phyloP scores from a whole-genome alignment of 345 rosid genomes.

The Corymbia maculata region DNA sequence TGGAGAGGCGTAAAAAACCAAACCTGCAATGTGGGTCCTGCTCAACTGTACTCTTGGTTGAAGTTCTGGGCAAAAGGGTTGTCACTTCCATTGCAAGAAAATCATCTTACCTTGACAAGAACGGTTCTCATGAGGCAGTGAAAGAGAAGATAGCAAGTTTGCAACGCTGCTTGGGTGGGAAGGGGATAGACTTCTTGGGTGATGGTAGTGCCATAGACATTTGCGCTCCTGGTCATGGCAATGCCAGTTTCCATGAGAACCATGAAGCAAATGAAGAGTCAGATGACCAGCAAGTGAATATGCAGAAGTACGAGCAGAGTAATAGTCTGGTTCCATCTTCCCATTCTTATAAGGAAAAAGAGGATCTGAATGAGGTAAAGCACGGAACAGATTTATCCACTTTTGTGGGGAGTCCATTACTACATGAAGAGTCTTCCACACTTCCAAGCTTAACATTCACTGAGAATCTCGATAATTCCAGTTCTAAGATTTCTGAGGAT shows the following conservation, averaged over 20 bases:
- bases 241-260: background rate
- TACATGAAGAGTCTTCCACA: slow-evolving; percentile 20
- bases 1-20: slow-evolving; percentile 28
- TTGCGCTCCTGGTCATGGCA: background rate
- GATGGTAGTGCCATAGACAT: background rate
- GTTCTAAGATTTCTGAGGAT: slow-evolving; percentile 28
- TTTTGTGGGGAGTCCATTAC: slow-evolving; percentile 18
- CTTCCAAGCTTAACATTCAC: slow-evolving; percentile 37
- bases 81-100: slow-evolving; percentile 21
- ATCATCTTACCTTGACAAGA: slow-evolving; percentile 16
- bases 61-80: slow-evolving; percentile 46
- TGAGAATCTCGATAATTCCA: slow-evolving; percentile 38
- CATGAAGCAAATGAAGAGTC: background rate
- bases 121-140: slow-evolving; percentile 17
- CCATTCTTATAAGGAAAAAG: slow-evolving; percentile 48
- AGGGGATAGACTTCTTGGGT: background rate
- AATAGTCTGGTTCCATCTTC: slow-evolving; percentile 40
- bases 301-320: slow-evolving; percentile 25
- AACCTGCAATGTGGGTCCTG: slow-evolving; percentile 79
- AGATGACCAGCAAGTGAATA: background rate
- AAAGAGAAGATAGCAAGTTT: slow-evolving; percentile 10
- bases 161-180: slow-evolving; percentile 5
- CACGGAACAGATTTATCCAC: background rate
- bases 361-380: slow-evolving; percentile 37
- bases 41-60: slow-evolving; percentile 33